Evolutionary conservation across 306 rosid genomes (phyloP), one percentile per base, ranked within the genome.

Genomic region (Cyclanthera cordifolia): DNA sequence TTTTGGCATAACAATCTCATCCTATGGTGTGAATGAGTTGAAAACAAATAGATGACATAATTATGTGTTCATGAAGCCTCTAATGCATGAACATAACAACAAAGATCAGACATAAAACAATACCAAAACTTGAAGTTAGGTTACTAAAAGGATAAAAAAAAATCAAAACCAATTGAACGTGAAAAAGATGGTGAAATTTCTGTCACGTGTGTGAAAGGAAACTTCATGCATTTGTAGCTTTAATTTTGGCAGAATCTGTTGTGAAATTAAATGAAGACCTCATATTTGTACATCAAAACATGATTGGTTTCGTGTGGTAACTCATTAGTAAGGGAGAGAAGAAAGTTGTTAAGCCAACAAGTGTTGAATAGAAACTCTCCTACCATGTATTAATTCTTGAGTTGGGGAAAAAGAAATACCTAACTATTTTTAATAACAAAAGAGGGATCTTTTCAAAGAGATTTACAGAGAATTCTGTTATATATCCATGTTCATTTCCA

Each of bases 271-370:
- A n/a, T n/a, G n/a, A n/a, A n/a, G n/a, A n/a, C n/a, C n/a, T n/a
- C n/a, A n/a, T n/a, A n/a, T n/a, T n/a, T n/a, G n/a, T 0, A 32
- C 37, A 32, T 32, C 4, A 32, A 53, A 53, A 21, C 9, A 5
- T 53, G 59, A 15, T 1, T 2, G 59, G 16, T 25, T 12, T 28
- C 41, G 68, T 61, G 49, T 63, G 51, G 32, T 63, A 21, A 63
- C 51, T 63, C 13, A 21, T 39, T 20, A 5, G 13, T 63, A 9
- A n/a, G 17, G 4, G 10, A 12, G 11, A n/a, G 0, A n/a, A 39
- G 52, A 63, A 63, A 63, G 69, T 63, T 63, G 69, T 63, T 41
- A 63, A 63, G 69, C 4, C 50, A 61, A 10, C 68, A 61, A 61
- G 49, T 61, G 19, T 61, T 61, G 68, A 60, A 61, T 61, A 28